Evolutionary conservation across 352 stramenopile genomes (phyloP), one percentile per base, ranked within the genome.

Genomic region (Globisporangium parvum): DNA sequence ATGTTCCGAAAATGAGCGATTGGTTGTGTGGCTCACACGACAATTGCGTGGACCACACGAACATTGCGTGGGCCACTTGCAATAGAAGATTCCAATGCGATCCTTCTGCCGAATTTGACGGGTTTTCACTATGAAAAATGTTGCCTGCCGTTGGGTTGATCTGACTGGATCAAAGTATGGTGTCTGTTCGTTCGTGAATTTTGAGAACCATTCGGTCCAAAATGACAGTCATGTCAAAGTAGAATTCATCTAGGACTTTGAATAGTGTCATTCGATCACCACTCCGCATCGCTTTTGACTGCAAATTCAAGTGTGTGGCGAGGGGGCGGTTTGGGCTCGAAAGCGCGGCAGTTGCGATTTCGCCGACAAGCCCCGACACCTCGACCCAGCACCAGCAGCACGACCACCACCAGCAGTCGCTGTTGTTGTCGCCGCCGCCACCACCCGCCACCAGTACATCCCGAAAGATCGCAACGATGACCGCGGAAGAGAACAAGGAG

Each of bases 401-500:
- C 3, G 15, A n/a, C 51, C 54, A 23, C 42, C 61, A 18, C 15
- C 52, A 65, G 20, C 50, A 47, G 41, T 20, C n/a, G 41, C n/a
- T 6, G 20, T 18, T 24, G 10, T 18, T 37, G 31, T 37, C 12
- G 31, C 12, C 12, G 31, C 12, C 2, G 41, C n/a, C 23, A n/a
- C 41, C 17, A 14, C 41, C n/a, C 3, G 3, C 41, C 20, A 20
- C 18, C 41, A 23, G 26, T 24, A 15, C 41, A 46, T 18, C n/a
- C 41, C 20, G 21, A 35, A 55, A 55, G 50, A 55, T 55, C 37
- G 18, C 37, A 48, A 85, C 21, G 50, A 91, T 91, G 80, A 75
- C 82, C 17, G 72, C 66, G 46, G 84, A 93, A 66, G 84, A 92
- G 60, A 95, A 90, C 76, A 93, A 95, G 69, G 81, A 92, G 67